A percentile compares a stretch with the other conserved stretches of the same genome.
phyloP scores from a whole-genome alignment of 2,329 filamentous ascomycete species.

The Talaromyces sp. region DNA sequence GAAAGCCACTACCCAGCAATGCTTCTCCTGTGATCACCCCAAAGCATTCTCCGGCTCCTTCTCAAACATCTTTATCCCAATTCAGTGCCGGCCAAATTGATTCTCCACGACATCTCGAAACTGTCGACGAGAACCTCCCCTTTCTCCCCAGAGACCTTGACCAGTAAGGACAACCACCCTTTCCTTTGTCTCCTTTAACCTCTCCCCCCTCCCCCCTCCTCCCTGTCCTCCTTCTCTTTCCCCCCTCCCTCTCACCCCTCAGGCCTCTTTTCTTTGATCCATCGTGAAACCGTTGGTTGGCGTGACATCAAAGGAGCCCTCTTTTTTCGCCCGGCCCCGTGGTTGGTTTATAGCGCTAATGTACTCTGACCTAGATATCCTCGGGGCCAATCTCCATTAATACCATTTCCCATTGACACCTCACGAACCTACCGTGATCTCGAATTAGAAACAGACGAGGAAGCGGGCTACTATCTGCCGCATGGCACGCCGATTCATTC shows the following conservation, averaged over 20 bases:
- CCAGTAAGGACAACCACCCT: slow-evolving; percentile 7
- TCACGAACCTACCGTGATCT: slow-evolving; percentile 16
- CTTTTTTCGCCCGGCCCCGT: not conserved
- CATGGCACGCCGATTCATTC: slow-evolving; percentile 34
- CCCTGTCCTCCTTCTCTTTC: not conserved
- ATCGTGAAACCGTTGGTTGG: not conserved
- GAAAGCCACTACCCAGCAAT: slow-evolving; percentile 51
- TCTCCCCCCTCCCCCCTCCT: too few relatives aligned
- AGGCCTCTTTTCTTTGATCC: not conserved
- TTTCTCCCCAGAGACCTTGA: slow-evolving; percentile 14
- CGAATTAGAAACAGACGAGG: slow-evolving; percentile 20
- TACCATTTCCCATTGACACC: slow-evolving; percentile 29
- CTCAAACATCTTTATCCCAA: not conserved
- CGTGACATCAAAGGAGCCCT: not conserved
- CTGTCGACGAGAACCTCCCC: slow-evolving; percentile 11
- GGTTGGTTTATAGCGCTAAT: slow-evolving; percentile 1
- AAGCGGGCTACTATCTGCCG: slow-evolving; percentile 27
- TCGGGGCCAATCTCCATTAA: slow-evolving; percentile 29
- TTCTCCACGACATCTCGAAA: slow-evolving; percentile 10
- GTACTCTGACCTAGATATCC: slow-evolving; percentile 29
- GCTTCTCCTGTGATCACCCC: slow-evolving; percentile 39
- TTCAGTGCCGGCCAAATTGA: not conserved
- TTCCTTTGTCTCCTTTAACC: not conserved
- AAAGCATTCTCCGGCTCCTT: slow-evolving; percentile 14
- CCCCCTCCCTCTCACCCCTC: not conserved